These are phyloP conservation scores for Rhodotorula sp. DNA, from an alignment of 1,284 basidiomycete genomes.

Conservation along the genomic window DNA sequence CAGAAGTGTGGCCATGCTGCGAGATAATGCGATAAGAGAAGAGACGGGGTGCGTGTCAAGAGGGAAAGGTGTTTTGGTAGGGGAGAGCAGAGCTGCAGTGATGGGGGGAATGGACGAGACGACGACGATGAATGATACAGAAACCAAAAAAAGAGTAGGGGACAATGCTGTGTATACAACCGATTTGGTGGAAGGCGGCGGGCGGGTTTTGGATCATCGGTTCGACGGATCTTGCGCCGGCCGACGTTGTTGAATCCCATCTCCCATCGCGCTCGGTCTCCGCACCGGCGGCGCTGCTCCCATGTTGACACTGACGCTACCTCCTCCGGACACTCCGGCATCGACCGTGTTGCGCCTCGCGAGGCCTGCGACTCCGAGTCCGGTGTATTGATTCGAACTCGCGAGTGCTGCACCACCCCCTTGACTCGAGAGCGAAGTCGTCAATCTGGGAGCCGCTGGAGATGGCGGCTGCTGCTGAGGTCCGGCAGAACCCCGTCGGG, in stretches of 20 bases:
- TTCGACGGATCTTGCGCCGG: not conserved
- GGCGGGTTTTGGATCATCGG: not conserved
- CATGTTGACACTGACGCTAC: too few species aligned
- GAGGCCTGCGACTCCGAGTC: not conserved
- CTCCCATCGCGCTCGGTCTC: not conserved
- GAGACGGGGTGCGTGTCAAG: too few species aligned
- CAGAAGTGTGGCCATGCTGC: too few species aligned
- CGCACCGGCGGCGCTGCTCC: not conserved
- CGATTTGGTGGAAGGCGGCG: too few species aligned
- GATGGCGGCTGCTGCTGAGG: not conserved
- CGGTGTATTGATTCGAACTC: too few species aligned
- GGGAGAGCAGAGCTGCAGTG: not conserved
- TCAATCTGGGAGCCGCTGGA: not conserved
- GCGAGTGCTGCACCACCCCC: not conserved
- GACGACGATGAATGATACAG: too few species aligned
- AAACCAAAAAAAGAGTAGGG: too few species aligned
- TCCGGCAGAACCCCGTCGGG: not conserved
- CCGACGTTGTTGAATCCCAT: not conserved
- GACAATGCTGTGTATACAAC: too few species aligned
- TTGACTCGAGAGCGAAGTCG: not conserved
- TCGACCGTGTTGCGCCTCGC: conserved; percentile 8
- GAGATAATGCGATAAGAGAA: too few species aligned
- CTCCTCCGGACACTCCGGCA: not conserved
- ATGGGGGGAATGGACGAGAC: too few species aligned
- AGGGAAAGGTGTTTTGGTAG: too few species aligned